Base-by-base conservation (phyloP, 1,284 basidiomycete genomes). In the Moniliophthora roreri region DNA sequence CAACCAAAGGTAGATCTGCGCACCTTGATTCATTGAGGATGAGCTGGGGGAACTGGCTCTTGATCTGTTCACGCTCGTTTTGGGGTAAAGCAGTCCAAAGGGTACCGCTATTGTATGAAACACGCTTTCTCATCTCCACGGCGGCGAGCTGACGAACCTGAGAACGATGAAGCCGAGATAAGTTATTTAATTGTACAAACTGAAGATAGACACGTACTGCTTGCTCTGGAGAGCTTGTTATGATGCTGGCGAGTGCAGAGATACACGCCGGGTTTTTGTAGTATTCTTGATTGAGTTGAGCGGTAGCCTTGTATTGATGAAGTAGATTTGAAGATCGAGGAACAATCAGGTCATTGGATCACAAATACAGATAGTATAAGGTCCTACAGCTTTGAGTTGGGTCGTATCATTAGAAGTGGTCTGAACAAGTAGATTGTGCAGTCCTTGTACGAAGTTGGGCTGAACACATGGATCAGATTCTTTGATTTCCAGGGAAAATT, bases 101-200 rank as follows among this genome's bases (percentile, higher is more conserved):
- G 69, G 85, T 87, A 51, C 90, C 91, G 61, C 88, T 89, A 64
- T 88, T 89, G 69, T 86, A 82, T 23, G 80, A 72, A 54, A 99
- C 82, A 57, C 96, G 89, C 79, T 99, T 99, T 62, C 97, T 82
- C 66, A 98, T 80, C 76, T 99, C 97, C 54, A 99, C 95, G n/a
- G 95, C 94, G 48, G 95, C 93, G 20, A 99, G 84, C 85, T 99
- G 97, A 52, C 96, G 92, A 57, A 98, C 87, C 94, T 97, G 52
- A 41, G 20, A 46, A 20, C 37, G 53, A 49, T 42, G 56, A 56
- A 51, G 59, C 44, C 37, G 40, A 56, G 44, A 42, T 5, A 50
- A 50, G 38, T 4, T 34, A 23, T 36, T 42, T 15, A 35, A 49
- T 26, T 35, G 18, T 38, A 28, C 13, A n/a, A 45, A 23, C 26